Conservation (phyloP, 176 grass and related monocot species). For the Eragrostis nindensis region DNA sequence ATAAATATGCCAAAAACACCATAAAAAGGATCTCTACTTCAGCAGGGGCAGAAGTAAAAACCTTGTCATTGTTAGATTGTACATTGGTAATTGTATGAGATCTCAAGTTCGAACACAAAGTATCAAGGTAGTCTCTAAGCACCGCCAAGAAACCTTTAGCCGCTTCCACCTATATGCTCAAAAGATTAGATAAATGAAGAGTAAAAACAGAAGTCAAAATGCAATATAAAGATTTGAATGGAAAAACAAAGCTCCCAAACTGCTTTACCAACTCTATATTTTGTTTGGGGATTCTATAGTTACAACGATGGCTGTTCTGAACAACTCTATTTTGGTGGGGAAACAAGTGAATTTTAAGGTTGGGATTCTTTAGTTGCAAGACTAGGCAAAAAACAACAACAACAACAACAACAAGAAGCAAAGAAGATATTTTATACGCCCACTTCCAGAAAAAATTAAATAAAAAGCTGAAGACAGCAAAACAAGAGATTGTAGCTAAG, state of each 20-base stretch:
- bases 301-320: background rate
- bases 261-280: background rate
- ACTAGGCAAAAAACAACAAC: background rate
- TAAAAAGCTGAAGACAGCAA: background rate
- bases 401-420: background rate
- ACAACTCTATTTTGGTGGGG: background rate
- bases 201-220: background rate
- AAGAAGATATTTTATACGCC: background rate
- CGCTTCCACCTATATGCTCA: conserved; percentile 78
- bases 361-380: background rate
- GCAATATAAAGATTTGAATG: background rate
- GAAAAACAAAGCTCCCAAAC: conserved; percentile 1
- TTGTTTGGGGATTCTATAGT: too few species aligned
- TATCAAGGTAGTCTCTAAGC: conserved; percentile 94
- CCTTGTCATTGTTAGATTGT: conserved; percentile 99
- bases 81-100: conserved; percentile 99
- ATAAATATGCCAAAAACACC: conserved; percentile 8
- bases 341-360: background rate
- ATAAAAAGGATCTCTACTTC: conserved; percentile 5
- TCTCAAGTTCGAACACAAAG: conserved; percentile 85
- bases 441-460: background rate
- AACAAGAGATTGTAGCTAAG: background rate
- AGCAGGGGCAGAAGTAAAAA: conserved; percentile 26
- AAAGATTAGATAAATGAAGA: conserved; percentile 17
- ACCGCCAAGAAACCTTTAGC: conserved; percentile 97